phyloP scores from a whole-genome alignment of 768 basidiomycete genomes.

The Rhodotorula kratochvilovae region DNA sequence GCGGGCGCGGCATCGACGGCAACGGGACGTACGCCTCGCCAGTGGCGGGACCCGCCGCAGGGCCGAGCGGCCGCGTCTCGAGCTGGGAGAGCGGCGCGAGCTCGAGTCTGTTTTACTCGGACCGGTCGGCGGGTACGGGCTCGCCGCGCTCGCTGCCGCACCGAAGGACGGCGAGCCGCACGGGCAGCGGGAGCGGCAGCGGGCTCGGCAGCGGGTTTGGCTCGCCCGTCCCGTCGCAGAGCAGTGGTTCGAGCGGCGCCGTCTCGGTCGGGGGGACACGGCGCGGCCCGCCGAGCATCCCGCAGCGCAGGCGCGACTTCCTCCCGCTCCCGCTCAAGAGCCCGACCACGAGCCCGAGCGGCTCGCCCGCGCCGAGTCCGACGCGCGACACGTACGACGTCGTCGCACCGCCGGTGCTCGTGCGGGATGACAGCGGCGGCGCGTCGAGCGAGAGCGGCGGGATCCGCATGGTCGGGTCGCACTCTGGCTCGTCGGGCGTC shows the following conservation, averaged over 20 bases:
- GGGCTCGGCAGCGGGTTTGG: slow-evolving; percentile 2
- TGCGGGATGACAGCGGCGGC: neutral
- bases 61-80: slow-evolving; percentile 13
- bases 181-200: neutral
- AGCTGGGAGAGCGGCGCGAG: slow-evolving; percentile 38
- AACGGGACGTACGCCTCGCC: neutral
- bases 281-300: slow-evolving; percentile 25
- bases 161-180: neutral
- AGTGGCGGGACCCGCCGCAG: slow-evolving; percentile 5
- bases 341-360: neutral
- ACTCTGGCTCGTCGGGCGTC: slow-evolving; percentile 3
- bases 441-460: neutral
- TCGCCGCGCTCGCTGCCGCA: neutral
- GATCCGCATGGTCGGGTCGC: slow-evolving; percentile 29
- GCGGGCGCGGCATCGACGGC: slow-evolving; percentile 7
- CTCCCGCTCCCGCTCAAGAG: slow-evolving; percentile 28
- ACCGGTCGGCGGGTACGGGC: slow-evolving; percentile 22
- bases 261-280: neutral
- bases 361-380: slow-evolving; percentile 12
- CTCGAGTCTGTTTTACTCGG: slow-evolving; percentile 41
- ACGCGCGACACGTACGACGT: slow-evolving; percentile 23
- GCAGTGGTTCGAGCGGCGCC: neutral
- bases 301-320: slow-evolving; percentile 39
- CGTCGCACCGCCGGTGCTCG: neutral
- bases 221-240: slow-evolving; percentile 1